Conservation (phyloP, 495 filamentous ascomycete species). For the Schizothecium vesticola region DNA sequence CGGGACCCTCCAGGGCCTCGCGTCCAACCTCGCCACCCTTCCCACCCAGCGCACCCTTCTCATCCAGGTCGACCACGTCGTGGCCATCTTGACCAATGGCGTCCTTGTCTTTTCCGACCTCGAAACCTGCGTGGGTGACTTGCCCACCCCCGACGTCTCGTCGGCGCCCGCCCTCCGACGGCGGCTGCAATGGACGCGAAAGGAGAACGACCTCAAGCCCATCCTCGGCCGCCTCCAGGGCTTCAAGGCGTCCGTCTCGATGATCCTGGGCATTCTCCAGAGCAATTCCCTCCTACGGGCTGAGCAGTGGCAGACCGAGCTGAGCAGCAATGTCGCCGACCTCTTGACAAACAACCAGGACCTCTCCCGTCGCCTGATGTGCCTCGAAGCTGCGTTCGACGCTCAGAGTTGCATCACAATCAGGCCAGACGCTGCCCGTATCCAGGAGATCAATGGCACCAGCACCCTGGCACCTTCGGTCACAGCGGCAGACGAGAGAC, state of each 20-base stretch:
- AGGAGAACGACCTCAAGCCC: conserved; percentile 8
- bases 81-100: conserved; percentile 21
- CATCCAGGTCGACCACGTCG: conserved; percentile 19
- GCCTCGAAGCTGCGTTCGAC: background rate
- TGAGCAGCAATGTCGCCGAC: background rate
- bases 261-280: conserved; percentile 17
- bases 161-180: background rate
- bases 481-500: background rate
- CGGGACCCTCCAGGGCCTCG: conserved; percentile 12
- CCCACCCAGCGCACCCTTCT: conserved; percentile 6
- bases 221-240: conserved; percentile 13
- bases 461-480: background rate
- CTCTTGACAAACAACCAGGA: background rate
- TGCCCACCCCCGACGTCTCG: background rate
- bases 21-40: conserved; percentile 9
- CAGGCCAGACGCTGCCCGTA: background rate
- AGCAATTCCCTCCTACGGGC: conserved; percentile 11
- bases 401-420: background rate
- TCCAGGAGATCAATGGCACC: background rate
- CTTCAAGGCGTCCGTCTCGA: conserved; percentile 18
- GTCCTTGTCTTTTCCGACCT: conserved; percentile 26
- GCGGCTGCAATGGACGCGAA: conserved; percentile 18
- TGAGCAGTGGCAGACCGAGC: conserved; percentile 3
- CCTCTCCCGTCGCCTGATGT: background rate
- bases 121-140: conserved; percentile 11